A percentile compares a stretch with the other conserved stretches of the same genome.
phyloP scores from a whole-genome alignment of 2,329 filamentous ascomycete species.

The Aureobasidium sp. region DNA sequence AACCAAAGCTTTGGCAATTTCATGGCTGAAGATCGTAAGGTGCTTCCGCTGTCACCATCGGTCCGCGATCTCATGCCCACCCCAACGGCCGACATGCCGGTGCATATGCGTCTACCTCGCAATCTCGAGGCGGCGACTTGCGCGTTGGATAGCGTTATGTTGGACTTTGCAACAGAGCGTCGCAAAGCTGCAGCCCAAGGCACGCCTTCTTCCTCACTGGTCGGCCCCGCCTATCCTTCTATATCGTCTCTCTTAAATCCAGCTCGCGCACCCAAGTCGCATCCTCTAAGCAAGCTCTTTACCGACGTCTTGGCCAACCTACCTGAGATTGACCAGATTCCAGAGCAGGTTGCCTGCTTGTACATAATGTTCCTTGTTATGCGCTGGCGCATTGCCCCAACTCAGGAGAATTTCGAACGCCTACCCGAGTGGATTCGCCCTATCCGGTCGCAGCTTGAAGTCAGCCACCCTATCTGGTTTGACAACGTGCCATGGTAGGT shows the following conservation, averaged over 20 bases:
- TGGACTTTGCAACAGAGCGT: conserved; percentile 69
- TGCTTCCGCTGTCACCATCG: conserved; percentile 22
- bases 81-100: conserved; percentile 24
- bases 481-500: conserved; percentile 67
- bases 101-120: conserved; percentile 33
- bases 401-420: conserved; percentile 69
- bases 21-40: conserved; percentile 18
- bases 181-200: conserved; percentile 60
- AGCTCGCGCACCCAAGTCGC: conserved; percentile 49
- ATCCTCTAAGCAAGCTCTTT: conserved; percentile 76
- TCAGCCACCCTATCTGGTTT: conserved; percentile 70
- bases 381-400: conserved; percentile 74
- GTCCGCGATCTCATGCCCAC: conserved; percentile 20
- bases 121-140: conserved; percentile 61
- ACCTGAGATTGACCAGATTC: conserved; percentile 63
- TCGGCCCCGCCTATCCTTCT: conserved; percentile 72
- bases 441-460: conserved; percentile 56
- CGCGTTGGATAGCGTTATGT: conserved; percentile 68
- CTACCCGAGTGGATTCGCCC: conserved; percentile 69
- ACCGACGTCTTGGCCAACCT: conserved; percentile 82
- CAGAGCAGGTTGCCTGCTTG: conserved; percentile 73
- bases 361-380: conserved; percentile 84
- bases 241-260: conserved; percentile 74
- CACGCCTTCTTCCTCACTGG: conserved; percentile 55
- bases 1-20: not conserved